A percentile compares a stretch with the other conserved stretches of the same genome.
These are phyloP conservation scores for Russula foetens DNA, from an alignment of 768 basidiomycete genomes.

Conservation along the genomic window DNA sequence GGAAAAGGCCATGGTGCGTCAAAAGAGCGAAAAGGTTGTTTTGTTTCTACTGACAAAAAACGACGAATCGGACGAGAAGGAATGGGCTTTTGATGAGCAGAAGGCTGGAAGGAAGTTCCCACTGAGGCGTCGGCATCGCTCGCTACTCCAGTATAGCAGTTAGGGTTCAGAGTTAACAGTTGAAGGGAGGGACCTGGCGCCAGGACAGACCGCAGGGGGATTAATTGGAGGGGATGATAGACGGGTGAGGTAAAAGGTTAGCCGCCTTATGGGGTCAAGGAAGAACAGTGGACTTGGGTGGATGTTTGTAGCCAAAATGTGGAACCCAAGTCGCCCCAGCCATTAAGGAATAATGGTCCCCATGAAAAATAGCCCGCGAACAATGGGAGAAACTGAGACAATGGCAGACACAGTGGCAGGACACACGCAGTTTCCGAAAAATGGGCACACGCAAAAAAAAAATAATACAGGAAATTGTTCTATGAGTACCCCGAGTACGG, in stretches of 20 bases:
- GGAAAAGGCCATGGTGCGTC: too few relatives aligned
- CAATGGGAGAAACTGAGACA: neutral
- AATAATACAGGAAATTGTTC: too few relatives aligned
- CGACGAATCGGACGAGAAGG: conserved; percentile 46
- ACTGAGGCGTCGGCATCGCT: neutral
- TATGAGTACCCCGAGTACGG: too few relatives aligned
- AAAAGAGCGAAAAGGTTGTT: too few relatives aligned
- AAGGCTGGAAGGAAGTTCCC: neutral
- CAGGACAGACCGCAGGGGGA: neutral
- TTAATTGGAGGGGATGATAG: neutral
- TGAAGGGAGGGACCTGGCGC: neutral
- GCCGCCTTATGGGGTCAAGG: neutral
- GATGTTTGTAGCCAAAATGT: neutral
- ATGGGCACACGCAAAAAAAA: too few relatives aligned
- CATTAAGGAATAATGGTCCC: neutral
- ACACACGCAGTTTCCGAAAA: neutral
- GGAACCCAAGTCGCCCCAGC: neutral
- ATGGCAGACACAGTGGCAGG: neutral
- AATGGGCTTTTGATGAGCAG: conserved; percentile 41
- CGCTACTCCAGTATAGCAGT: neutral
- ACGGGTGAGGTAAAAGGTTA: neutral
- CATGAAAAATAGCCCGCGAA: neutral
- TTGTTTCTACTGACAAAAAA: conserved; percentile 40
- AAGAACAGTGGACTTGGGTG: neutral
- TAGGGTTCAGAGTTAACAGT: neutral